Evolutionary conservation across 495 filamentous ascomycete genomes (phyloP), one percentile per base, ranked within the genome.

Genomic region (Hypoxylon trugodes): DNA sequence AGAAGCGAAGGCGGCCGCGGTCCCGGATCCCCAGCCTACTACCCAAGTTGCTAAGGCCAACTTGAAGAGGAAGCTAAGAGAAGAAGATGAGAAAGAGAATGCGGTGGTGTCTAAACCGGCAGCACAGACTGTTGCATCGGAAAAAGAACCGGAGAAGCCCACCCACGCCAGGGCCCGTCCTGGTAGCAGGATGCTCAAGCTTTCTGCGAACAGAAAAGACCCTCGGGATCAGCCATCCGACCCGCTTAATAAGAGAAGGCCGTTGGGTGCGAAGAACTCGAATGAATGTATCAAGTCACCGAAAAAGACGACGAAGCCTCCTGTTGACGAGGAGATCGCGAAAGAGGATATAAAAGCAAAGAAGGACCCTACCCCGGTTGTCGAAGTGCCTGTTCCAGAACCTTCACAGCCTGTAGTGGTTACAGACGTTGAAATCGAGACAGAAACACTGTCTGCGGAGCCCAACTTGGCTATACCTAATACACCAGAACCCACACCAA

Each of bases 271-370:
- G 32, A 81, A 81, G 65, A 81, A 68, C 68, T 75, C 80, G 16
- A 82, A 82, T 57, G 77, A 79, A 45, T 72, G 73, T 61, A 51
- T 82, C 13, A 69, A 66, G 2, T 79, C 80, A 8, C 77, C 77
- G 0, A 75, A 69, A 54, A 81, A 82, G 57, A 41, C 56, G 4
- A 12, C 60, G 3, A 76, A 79, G 38, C 24, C 61, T 24, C 15
- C 57, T 0, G 9, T 15, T 1, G 12, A 24, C 12, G 70, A 73
- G 10, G 75, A 72, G 24, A 42, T 52, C 13, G 59, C 60, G n/a
- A 64, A 71, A 30, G 59, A 68, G 13, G 49, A 42, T 10, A 10
- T 28, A 4, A 69, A 62, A 32, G 25, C 26, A 36, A 60, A 60
- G 60, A 70, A 51, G 37, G 43, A 35, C 10, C 9, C 32, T 35